Evolutionary conservation across 768 basidiomycete genomes (phyloP), one percentile per base, ranked within the genome.

Genomic region (Hydnum rufescens): DNA sequence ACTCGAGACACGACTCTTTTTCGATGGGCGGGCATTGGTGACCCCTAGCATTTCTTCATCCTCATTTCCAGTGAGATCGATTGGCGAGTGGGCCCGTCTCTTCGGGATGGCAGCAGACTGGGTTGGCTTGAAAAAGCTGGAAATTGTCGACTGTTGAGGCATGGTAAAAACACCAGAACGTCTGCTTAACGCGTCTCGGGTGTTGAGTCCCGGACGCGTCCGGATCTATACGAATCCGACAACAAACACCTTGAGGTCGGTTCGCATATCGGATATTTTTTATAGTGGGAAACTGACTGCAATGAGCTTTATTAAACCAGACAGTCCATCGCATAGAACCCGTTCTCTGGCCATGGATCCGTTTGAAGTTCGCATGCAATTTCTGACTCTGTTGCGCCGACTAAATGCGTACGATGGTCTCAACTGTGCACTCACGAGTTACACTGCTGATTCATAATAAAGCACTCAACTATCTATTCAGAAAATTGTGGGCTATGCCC

Each of bases 381-480:
- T 85, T 62, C 66, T 83, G 1, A 64, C 70, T 18, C 68, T 77
- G 30, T 66, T 85, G 43, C 68, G 72, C 44, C 70, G 74, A 56
- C 70, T 85, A 39, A 79, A 77, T 58, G 82, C 82, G 71, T 83
- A 57, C 65, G 73, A 71, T 36, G 4, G 18, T 22, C 30, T 16
- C 44, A 30, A 19, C 5, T 6, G 13, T 34, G 53, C 22, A n/a
- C 16, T 16, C 18, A 22, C 6, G 18, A 18, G 16, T 53, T 46
- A 51, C 43, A 8, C 46, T 42, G 44, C 22, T 49, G 34, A 32
- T 55, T 26, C 47, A 8, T 51, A 6, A 3, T 23, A 13, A 55
- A 87, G 83, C 59, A 78, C 86, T 28, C 86, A 88, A 60, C 78
- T 77, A 60, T 89, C 85, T 8, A 90, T 92, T 51, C 83, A 86